Evolutionary conservation across 176 grass and related monocot species (phyloP), one percentile per base, ranked within the genome.

Genomic region (Eremochloa ophiuroides): DNA sequence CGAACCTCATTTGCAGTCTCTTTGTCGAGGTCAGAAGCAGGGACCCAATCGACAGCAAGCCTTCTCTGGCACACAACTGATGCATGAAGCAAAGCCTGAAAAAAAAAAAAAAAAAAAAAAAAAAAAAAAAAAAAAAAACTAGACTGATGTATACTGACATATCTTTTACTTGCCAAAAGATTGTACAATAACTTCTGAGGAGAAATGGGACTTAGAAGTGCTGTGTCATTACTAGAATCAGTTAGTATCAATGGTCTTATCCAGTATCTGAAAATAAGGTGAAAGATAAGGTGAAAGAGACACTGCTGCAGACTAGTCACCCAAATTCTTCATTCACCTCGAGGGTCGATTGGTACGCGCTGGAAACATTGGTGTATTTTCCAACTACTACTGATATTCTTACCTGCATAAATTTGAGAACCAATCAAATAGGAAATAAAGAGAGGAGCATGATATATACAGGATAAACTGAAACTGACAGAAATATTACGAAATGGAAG

Each of bases 81-180:
- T 39, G 80, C 89, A 87, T 89, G 88, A 30, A 89, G 44, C 17
- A 93, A 56, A 18, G 83, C 80, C 87, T 92, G 70, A 76, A 30
- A 65, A 22, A 58, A 58, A n/a, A n/a, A n/a, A n/a, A n/a, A n/a
- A n/a, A n/a, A n/a, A n/a, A n/a, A n/a, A n/a, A n/a, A n/a, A n/a
- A n/a, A n/a, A n/a, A n/a, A n/a, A n/a, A n/a, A n/a, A n/a, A n/a
- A n/a, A n/a, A n/a, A n/a, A n/a, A n/a, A n/a, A n/a, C n/a, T n/a
- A n/a, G n/a, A n/a, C n/a, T 17, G 85, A 23, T 70, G 20, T 42
- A 55, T 81, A 61, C 20, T 47, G 68, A 29, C 44, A 23, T 42
- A 5, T 38, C n/a, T 75, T 69, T 74, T 28, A 41, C 34, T 10
- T 42, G 38, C 23, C 50, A 77, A 69, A 0, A 61, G 71, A 68